Conservation (phyloP, 2,329 filamentous ascomycete genomes). For the Periconia digitata region DNA sequence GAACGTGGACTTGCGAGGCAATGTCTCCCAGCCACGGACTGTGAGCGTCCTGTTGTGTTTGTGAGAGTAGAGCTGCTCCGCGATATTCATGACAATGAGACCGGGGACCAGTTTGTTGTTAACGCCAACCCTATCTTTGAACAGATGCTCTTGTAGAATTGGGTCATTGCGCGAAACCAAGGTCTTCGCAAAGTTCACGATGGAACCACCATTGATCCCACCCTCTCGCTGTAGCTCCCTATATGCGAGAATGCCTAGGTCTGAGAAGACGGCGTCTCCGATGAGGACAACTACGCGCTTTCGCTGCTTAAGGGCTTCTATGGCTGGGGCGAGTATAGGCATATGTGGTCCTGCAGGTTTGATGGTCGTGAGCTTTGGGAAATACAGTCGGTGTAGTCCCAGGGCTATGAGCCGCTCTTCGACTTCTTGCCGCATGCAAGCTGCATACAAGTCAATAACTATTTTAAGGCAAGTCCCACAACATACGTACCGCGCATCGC, state of each 20-base stretch:
- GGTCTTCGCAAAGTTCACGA: slow-evolving; percentile 62
- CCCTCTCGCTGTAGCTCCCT: slow-evolving; percentile 64
- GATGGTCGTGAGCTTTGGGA: slow-evolving; percentile 59
- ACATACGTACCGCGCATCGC: slow-evolving; percentile 66
- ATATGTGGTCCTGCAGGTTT: slow-evolving; percentile 57
- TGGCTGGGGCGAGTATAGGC: slow-evolving; percentile 65
- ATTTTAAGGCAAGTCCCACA: not conserved
- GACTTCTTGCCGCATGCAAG: slow-evolving; percentile 64
- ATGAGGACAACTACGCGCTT: slow-evolving; percentile 72
- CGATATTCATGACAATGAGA: slow-evolving; percentile 76
- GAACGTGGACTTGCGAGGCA: slow-evolving; percentile 63
- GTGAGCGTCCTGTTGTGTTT: slow-evolving; percentile 62
- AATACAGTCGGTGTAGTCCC: slow-evolving; percentile 60
- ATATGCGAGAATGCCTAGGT: slow-evolving; percentile 74
- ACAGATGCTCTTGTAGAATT: slow-evolving; percentile 11
- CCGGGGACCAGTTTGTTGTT: slow-evolving; percentile 48
- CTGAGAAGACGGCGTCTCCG: slow-evolving; percentile 71
- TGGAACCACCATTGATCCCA: slow-evolving; percentile 70
- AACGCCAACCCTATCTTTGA: slow-evolving; percentile 22
- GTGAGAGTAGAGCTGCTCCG: slow-evolving; percentile 76
- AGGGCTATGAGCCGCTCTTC: slow-evolving; percentile 61
- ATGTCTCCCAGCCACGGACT: slow-evolving; percentile 55
- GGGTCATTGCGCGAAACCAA: slow-evolving; percentile 36
- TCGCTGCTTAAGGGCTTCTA: slow-evolving; percentile 54
- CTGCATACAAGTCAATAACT: slow-evolving; percentile 47